These are phyloP conservation scores for Rhizopus sp. DNA, from an alignment of 371 early-diverging fungal genomes.

Conservation along the genomic window DNA sequence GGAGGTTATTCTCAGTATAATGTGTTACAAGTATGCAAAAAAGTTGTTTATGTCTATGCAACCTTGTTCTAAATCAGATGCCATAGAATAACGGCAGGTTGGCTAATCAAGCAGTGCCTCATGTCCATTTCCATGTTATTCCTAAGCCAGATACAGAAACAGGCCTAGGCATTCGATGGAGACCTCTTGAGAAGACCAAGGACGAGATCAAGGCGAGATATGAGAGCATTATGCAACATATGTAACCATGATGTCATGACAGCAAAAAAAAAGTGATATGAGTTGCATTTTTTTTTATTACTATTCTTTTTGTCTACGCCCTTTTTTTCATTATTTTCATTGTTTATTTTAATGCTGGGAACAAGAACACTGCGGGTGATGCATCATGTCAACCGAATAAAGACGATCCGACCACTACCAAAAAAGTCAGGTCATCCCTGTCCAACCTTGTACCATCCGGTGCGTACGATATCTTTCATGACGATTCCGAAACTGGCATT, in stretches of 20 bases:
- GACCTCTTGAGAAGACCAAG: conserved; percentile 28
- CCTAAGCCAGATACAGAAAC: conserved; percentile 73
- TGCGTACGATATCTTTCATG: conserved; percentile 32
- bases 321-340: background rate
- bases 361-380: too few relatives aligned
- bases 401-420: too few relatives aligned
- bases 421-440: too few relatives aligned
- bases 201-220: conserved; percentile 40
- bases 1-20: conserved; percentile 78
- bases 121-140: conserved; percentile 93
- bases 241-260: conserved; percentile 14
- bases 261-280: background rate
- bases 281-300: background rate
- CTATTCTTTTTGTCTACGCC: background rate
- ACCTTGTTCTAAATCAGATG: too few relatives aligned
- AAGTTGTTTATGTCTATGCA: too few relatives aligned
- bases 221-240: conserved; percentile 24
- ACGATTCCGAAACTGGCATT: conserved; percentile 30
- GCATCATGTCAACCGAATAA: too few relatives aligned
- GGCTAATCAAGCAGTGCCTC: conserved; percentile 80
- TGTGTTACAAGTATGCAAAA: conserved; percentile 88
- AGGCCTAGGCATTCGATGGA: conserved; percentile 78
- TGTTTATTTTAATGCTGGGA: background rate
- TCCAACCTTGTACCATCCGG: conserved; percentile 1
- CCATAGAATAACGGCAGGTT: conserved; percentile 78